phyloP scores from a whole-genome alignment of 1,139 yeast species.

The Lodderomyces margitis region DNA sequence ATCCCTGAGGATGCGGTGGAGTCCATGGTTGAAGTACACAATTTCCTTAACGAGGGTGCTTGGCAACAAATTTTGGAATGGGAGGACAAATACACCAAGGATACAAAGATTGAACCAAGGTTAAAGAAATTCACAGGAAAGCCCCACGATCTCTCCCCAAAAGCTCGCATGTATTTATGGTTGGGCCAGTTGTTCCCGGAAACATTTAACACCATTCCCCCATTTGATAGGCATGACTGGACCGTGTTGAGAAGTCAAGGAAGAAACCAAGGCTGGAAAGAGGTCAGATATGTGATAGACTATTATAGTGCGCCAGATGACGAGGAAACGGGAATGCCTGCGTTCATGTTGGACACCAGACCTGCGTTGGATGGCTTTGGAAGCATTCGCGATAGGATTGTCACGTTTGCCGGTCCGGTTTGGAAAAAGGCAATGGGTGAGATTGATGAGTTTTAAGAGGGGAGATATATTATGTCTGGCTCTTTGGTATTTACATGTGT shows the following conservation, averaged over 20 bases:
- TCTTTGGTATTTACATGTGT: background rate
- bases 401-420: conserved; percentile 44
- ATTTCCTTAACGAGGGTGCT: conserved; percentile 94
- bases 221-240: conserved; percentile 99
- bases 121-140: conserved; percentile 86
- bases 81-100: conserved; percentile 64
- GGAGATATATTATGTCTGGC: background rate
- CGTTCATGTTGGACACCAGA: conserved; percentile 88
- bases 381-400: conserved; percentile 65
- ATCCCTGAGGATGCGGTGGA: conserved; percentile 95
- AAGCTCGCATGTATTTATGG: conserved; percentile 69
- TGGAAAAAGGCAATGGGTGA: conserved; percentile 49
- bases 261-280: conserved; percentile 41
- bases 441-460: conserved; percentile 15
- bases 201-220: conserved; percentile 73
- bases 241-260: conserved; percentile 76
- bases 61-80: conserved; percentile 93
- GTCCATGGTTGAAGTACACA: conserved; percentile 96
- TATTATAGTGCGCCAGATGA: conserved; percentile 93
- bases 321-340: conserved; percentile 81
- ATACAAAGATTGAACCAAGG: conserved; percentile 64
- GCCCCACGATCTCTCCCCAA: conserved; percentile 85
- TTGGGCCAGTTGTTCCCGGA: conserved; percentile 73
- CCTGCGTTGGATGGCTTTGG: conserved; percentile 80
- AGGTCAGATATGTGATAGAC: conserved; percentile 88